Evolutionary conservation across 1,284 basidiomycete genomes (phyloP), one percentile per base, ranked within the genome.

Genomic region (Cryptococcus maquisensis): DNA sequence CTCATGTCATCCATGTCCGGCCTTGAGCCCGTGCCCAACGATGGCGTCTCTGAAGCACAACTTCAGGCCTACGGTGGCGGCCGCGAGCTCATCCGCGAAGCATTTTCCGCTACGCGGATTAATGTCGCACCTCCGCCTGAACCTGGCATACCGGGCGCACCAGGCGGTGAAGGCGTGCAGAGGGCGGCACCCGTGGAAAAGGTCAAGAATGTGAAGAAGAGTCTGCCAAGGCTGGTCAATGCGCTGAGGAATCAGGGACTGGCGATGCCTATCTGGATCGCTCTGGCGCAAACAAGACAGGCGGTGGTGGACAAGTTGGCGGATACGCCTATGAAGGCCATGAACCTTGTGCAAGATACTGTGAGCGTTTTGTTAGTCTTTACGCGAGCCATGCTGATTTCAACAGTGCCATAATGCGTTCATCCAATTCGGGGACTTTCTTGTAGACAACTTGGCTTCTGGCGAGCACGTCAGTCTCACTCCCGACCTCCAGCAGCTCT

Each of bases 1-100:
- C 79, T 99, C 50, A 89, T 98, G 54, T 88, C 86, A 80, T 90
- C 93, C 71, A 97, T 98, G 91, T 87, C 90, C 4, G 93, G 90
- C 4, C 90, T 97, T 59, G 88, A 97, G 67, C 89, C 90, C 10
- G 79, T 97, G 47, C 88, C 89, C 1, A 90, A 86, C 71, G 62
- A 68, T 50, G 69, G 68, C 37, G 79, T 98, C 43, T 90, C 91
- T 1, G 90, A 96, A 60, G 80, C 85, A 0, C 94, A 98, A 73
- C 84, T 98, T 46, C 76, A 82, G 35, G 90, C 90, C 1, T 91
- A 96, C 82, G 88, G 89, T 3, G 91, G 94, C 51, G 96, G 96
- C 0, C 86, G 88, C 1, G 81, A 85, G 36, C 81, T 99, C 57
- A 85, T 91, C 40, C 86, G 87, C 47, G 96, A 98, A 63, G 80